Evolutionary conservation across 169 alveolate genomes (phyloP), one percentile per base, ranked within the genome.

Genomic region (Plasmodium coatneyi): DNA sequence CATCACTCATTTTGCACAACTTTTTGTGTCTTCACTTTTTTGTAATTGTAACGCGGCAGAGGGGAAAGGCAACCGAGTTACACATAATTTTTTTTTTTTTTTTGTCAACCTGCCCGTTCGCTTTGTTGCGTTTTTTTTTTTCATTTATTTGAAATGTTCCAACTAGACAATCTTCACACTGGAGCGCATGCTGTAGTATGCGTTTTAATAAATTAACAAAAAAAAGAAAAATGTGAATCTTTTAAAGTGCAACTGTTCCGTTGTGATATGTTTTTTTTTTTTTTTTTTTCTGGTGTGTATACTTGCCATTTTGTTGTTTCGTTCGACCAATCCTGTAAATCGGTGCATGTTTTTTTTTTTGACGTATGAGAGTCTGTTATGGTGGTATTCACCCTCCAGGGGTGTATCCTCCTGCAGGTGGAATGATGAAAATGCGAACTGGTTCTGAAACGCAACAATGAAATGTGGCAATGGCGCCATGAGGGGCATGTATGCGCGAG

Each of bases 301-400:
- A 25, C 34, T 60, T n/a, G 34, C 28, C 32, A 60, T 19, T 19
- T 60, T 32, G 32, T 32, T 80, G 12, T 1, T 80, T 54, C 56
- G 22, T 39, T 82, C 25, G 46, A 36, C 72, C 72, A 83, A 83
- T 70, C 72, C 82, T 83, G 92, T 83, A 83, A 41, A n/a, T 71
- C 46, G 92, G 92, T 83, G 92, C 92, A 83, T 83, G 56, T 12
- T 66, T 79, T 39, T 79, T 60, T 25, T 22, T 60, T 22, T 60
- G 32, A 22, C 14, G 14, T 60, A 25, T 22, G 74, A 2, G 74
- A 60, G 74, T 16, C 28, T 60, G 34, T 25, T 60, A 60, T 60
- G 36, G 32, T 19, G 74, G 10, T 60, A 19, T 7, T n/a, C 12
- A 60, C 74, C 32, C 28, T 60, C 28, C 74, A 16, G 74, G 25